A percentile compares a stretch with the other conserved stretches of the same genome.
Evolutionary conservation across 2,329 filamentous ascomycete species (phyloP).

Genomic region (Orbilia oligospora): DNA sequence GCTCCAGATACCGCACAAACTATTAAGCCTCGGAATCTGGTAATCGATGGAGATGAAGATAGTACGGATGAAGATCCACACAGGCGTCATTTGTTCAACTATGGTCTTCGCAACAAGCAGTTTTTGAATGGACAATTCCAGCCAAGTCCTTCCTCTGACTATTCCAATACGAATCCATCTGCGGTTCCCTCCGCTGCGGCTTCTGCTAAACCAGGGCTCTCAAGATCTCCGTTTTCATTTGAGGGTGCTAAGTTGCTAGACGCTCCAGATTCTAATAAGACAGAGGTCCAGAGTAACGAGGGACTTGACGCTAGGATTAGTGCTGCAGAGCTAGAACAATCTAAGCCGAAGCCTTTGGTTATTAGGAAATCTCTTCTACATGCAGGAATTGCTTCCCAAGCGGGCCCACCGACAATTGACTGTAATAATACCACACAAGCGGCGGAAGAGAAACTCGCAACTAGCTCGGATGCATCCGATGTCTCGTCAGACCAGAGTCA

Average conservation of each 20-base stretch:
- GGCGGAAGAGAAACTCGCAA: conserved; percentile 35
- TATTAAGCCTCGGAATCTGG: not conserved
- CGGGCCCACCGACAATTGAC: not conserved
- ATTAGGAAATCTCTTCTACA: conserved; percentile 26
- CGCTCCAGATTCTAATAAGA: not conserved
- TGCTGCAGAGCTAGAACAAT: conserved; percentile 20
- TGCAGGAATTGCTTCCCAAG: not conserved
- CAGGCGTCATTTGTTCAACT: conserved; percentile 46
- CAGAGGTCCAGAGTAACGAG: conserved; percentile 7
- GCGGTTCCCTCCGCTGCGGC: conserved; percentile 31
- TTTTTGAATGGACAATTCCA: conserved; percentile 51
- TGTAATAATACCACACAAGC: not conserved
- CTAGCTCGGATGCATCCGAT: conserved; percentile 44
- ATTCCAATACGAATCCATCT: conserved; percentile 35
- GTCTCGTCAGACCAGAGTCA: conserved; percentile 45
- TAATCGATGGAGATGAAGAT: conserved; percentile 18
- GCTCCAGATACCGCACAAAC: conserved; percentile 21
- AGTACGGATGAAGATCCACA: conserved; percentile 57
- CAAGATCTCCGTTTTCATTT: conserved; percentile 52
- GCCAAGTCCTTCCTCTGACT: conserved; percentile 48
- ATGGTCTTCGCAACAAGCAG: conserved; percentile 46
- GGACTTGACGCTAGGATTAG: not conserved
- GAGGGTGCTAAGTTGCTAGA: conserved; percentile 48
- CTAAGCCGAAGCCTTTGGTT: conserved; percentile 40
- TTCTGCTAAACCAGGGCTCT: conserved; percentile 40